These are phyloP conservation scores for Talaromyces nanjingensis DNA, from an alignment of 495 filamentous ascomycete genomes.

Conservation along the genomic window DNA sequence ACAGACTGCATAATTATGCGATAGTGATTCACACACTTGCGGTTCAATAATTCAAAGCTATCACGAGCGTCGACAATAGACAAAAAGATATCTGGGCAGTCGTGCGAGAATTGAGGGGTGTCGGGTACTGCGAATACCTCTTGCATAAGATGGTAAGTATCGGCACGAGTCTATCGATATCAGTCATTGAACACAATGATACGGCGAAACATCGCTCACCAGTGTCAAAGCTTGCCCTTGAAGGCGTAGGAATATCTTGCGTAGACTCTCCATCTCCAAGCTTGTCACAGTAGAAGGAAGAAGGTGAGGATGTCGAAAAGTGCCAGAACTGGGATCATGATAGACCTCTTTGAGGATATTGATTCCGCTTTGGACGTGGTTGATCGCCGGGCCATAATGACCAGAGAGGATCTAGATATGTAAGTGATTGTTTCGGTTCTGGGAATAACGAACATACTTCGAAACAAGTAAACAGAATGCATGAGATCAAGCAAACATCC, in stretches of 20 bases:
- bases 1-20: background rate
- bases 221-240: conserved; percentile 14
- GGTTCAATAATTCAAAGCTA: conserved; percentile 13
- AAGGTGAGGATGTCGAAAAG: conserved; percentile 11
- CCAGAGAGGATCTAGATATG: conserved; percentile 21
- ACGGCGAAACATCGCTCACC: background rate
- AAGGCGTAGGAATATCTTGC: conserved; percentile 14
- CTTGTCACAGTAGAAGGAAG: conserved; percentile 8
- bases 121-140: background rate
- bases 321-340: conserved; percentile 9
- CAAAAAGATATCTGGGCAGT: conserved; percentile 4
- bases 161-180: conserved; percentile 2
- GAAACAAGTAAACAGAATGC: conserved; percentile 22
- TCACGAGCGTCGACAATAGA: conserved; percentile 19
- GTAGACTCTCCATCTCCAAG: conserved; percentile 8
- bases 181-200: background rate
- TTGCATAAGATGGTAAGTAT: background rate
- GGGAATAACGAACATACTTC: conserved; percentile 13
- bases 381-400: conserved; percentile 26
- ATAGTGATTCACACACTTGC: background rate
- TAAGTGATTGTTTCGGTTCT: background rate
- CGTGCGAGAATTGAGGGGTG: background rate
- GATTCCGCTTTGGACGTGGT: conserved; percentile 25
- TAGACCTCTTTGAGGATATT: conserved; percentile 21
- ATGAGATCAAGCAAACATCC: conserved; percentile 44